Base-by-base conservation (phyloP, 805 yeast genomes). In the Maudiozyma barnettii region DNA sequence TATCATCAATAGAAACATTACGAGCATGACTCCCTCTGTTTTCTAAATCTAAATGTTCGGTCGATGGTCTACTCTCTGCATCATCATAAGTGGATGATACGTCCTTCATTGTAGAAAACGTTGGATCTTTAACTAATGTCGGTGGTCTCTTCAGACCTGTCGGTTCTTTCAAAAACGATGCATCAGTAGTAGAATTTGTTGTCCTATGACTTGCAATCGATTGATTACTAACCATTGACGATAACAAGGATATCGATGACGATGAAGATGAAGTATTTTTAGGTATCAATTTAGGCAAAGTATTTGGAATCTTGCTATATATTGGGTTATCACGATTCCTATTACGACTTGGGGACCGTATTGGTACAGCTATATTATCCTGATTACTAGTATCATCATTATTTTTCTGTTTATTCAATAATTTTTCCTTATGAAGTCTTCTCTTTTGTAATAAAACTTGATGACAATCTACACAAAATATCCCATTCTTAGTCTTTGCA, bases 401-500 rank as follows among this genome's bases (percentile, higher is more conserved):
- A 26, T 40, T 57, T 45, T 26, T 56, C 51, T 21, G 14, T 20
- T 18, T 16, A 40, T 56, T 58, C 45, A 48, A 12, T 14, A 30
- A 20, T 19, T 21, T 45, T 45, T 57, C 58, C 42, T 56, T 61
- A 35, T 50, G 51, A 36, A 76, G 74, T 53, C 78, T 79, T 67
- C 87, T 82, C 60, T 82, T 82, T 41, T 82, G 89, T 61, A 90
- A 67, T 50, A 91, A 68, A 54, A 80, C 77, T 59, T 87, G 90
- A 66, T 93, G 97, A 64, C 99, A 91, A 26, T 76, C 72, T 87
- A 90, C 87, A 66, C 99, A 91, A 61, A 88, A 90, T 41, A 91
- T 70, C 0, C 98, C 98, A 58, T 85, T 90, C 39, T 90, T 82
- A 0, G 97, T 91, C 60, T 95, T 76, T 14, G 97, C 97, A 63